Evolutionary conservation across 331 rosid species (phyloP).

Genomic region (Quercus lobata): DNA sequence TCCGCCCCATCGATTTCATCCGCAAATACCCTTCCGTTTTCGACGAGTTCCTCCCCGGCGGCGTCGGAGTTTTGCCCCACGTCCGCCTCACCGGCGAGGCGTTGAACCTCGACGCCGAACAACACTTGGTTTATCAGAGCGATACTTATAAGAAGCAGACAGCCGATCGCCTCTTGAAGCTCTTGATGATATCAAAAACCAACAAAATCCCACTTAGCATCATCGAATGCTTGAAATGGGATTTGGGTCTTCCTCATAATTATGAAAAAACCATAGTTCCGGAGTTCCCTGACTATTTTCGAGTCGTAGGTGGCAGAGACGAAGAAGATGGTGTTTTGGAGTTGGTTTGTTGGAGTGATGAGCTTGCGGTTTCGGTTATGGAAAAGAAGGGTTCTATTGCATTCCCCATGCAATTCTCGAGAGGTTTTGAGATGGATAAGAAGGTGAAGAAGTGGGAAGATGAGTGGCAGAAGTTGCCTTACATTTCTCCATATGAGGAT

Average conservation of each 20-base stretch:
- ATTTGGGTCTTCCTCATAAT: conserved; percentile 73
- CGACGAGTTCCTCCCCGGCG: conserved; percentile 53
- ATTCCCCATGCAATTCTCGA: conserved; percentile 63
- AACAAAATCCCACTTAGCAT: conserved; percentile 45
- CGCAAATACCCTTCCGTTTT: conserved; percentile 70
- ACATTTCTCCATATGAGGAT: conserved; percentile 74
- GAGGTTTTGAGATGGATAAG: conserved; percentile 71
- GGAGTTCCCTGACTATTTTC: conserved; percentile 77
- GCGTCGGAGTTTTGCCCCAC: conserved; percentile 45
- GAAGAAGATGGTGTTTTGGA: conserved; percentile 40
- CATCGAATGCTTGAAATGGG: conserved; percentile 61
- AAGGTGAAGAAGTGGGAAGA: conserved; percentile 69
- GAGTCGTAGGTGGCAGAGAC: conserved; percentile 20
- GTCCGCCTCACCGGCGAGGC: conserved; percentile 48
- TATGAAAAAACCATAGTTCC: conserved; percentile 41
- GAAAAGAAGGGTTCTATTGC: conserved; percentile 35
- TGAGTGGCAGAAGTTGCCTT: conserved; percentile 76
- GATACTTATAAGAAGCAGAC: conserved; percentile 41
- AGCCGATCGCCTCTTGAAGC: conserved; percentile 63
- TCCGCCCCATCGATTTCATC: conserved; percentile 60
- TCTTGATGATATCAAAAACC: conserved; percentile 58
- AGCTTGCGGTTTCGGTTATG: conserved; percentile 51
- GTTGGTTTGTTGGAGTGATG: conserved; percentile 78
- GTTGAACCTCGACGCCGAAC: conserved; percentile 47
- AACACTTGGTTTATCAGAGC: conserved; percentile 40